These are phyloP conservation scores for Cladosporium sp. DNA, from an alignment of 2,329 filamentous ascomycete genomes.

Conservation along the genomic window DNA sequence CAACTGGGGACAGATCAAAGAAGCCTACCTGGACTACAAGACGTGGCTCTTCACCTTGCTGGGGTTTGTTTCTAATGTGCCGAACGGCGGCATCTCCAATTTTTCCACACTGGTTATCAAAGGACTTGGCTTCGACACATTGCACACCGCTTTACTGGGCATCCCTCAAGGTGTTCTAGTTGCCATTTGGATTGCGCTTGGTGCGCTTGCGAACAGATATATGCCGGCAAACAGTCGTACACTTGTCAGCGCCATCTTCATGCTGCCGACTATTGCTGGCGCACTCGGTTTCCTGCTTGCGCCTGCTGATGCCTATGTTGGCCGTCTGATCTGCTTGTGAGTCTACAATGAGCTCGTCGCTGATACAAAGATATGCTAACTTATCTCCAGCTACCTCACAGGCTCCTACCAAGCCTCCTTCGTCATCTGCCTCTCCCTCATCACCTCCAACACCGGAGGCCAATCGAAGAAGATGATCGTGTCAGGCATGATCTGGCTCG, in stretches of 20 bases:
- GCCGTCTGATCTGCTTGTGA: not conserved
- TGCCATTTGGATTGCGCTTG: conserved; percentile 45
- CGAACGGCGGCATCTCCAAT: conserved; percentile 55
- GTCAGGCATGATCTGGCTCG: conserved; percentile 1
- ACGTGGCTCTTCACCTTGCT: conserved; percentile 54
- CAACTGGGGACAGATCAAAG: conserved; percentile 52
- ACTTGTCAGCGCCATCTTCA: conserved; percentile 17
- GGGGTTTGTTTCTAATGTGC: conserved; percentile 50
- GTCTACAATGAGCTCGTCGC: not conserved
- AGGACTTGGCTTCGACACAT: conserved; percentile 54
- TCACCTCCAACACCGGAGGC: conserved; percentile 46
- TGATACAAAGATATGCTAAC: not conserved
- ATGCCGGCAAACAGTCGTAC: conserved; percentile 15
- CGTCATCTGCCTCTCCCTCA: conserved; percentile 44
- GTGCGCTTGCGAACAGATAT: conserved; percentile 45
- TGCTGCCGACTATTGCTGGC: conserved; percentile 10
- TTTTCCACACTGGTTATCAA: conserved; percentile 58
- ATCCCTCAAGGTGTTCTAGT: conserved; percentile 61
- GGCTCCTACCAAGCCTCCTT: conserved; percentile 52
- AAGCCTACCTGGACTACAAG: conserved; percentile 54
- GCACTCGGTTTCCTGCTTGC: not conserved
- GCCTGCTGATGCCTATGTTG: not conserved
- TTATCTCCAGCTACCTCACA: conserved; percentile 22
- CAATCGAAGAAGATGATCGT: conserved; percentile 6
- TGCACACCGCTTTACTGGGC: conserved; percentile 57